Conservation (phyloP, 2,329 filamentous ascomycete species). For the Fusarium brachygibbosum region DNA sequence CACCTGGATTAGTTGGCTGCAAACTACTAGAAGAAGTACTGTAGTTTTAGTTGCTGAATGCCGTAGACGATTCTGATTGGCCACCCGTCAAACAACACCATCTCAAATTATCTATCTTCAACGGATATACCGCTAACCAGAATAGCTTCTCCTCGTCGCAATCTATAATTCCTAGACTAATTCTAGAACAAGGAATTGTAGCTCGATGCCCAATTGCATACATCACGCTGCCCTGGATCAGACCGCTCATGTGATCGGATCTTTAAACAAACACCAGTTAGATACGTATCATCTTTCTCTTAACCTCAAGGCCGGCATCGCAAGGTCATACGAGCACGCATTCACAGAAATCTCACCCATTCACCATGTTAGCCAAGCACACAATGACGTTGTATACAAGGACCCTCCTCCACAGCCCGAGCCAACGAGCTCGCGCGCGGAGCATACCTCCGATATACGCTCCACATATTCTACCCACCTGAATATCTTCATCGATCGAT, state of each 20-base stretch:
- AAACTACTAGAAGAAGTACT: background rate
- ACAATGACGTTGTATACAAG: constrained; percentile 35
- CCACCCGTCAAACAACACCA: background rate
- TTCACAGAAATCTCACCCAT: background rate
- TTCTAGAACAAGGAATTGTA: background rate
- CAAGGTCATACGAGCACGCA: constrained; percentile 5
- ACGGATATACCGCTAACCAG: background rate
- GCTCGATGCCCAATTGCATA: background rate
- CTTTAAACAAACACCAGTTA: background rate
- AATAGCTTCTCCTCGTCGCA: background rate
- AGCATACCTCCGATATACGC: constrained; percentile 30
- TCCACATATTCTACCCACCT: constrained; percentile 27
- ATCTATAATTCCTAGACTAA: background rate
- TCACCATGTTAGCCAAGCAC: constrained; percentile 17
- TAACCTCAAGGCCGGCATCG: background rate
- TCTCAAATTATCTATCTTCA: background rate
- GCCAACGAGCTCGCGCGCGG: constrained; percentile 33
- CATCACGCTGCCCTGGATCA: background rate
- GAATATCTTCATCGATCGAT: constrained; percentile 36
- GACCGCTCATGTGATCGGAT: constrained; percentile 30
- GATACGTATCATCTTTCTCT: background rate
- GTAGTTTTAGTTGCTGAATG: background rate
- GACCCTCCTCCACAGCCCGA: constrained; percentile 25
- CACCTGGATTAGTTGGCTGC: background rate
- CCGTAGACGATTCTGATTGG: background rate